These are phyloP conservation scores for Plasmodium gallinaceum DNA, from an alignment of 169 alveolate species.

Conservation along the genomic window DNA sequence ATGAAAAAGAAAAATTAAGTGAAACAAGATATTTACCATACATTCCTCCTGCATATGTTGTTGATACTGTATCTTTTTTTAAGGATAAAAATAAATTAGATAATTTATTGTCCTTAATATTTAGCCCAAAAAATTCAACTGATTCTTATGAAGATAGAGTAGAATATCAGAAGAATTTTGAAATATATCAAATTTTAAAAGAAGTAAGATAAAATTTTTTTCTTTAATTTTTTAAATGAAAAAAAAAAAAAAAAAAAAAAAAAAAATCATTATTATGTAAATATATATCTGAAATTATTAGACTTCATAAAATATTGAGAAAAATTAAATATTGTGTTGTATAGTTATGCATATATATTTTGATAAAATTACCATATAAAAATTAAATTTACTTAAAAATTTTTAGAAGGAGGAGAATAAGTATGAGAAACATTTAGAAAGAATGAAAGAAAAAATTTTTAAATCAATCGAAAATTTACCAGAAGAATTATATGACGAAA, in stretches of 20 bases:
- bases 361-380: background rate
- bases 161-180: slow-evolving; percentile 79
- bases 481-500: slow-evolving; percentile 67
- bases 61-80: slow-evolving; percentile 83
- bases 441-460: slow-evolving; percentile 61
- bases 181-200: slow-evolving; percentile 76
- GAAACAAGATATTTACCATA: slow-evolving; percentile 85
- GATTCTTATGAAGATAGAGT: slow-evolving; percentile 82
- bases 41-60: slow-evolving; percentile 84
- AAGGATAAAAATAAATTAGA: slow-evolving; percentile 82
- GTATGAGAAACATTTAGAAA: slow-evolving; percentile 52
- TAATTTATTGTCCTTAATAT: slow-evolving; percentile 82
- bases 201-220: slow-evolving; percentile 38
- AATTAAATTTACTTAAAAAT: background rate
- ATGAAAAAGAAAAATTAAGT: slow-evolving; percentile 68
- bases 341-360: slow-evolving; percentile 3
- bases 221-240: background rate
- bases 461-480: slow-evolving; percentile 51
- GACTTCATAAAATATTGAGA: too few species aligned
- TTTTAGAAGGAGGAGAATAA: slow-evolving; percentile 55
- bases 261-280: background rate
- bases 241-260: too few species aligned
- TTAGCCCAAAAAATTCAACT: slow-evolving; percentile 82
- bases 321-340: too few species aligned
- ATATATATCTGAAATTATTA: too few species aligned